phyloP scores from a whole-genome alignment of 352 stramenopile species.

The Pythium rishiriense region DNA sequence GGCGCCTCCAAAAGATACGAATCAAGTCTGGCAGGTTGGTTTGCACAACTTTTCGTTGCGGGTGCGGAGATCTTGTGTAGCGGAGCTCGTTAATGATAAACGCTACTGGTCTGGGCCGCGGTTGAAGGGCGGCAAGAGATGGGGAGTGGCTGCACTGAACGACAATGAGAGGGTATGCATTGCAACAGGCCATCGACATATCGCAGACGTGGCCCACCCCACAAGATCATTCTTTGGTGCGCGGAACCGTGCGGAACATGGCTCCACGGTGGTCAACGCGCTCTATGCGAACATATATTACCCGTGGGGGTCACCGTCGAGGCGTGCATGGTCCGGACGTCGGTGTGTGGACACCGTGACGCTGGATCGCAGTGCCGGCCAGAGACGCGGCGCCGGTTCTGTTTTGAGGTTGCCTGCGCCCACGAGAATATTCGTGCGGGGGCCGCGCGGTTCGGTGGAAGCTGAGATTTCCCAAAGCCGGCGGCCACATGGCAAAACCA shows the following conservation, averaged over 20 bases:
- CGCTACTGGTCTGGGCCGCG: neutral
- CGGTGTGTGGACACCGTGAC: neutral
- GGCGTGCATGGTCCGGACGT: neutral
- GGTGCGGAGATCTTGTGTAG: constrained; percentile 20
- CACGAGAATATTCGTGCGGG: constrained; percentile 3
- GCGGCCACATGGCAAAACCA: neutral
- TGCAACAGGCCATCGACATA: neutral
- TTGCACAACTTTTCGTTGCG: constrained; percentile 15
- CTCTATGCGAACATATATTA: neutral
- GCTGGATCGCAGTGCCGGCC: too few relatives aligned
- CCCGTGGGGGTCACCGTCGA: neutral
- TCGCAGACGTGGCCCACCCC: neutral
- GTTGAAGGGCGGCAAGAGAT: neutral
- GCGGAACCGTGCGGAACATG: neutral
- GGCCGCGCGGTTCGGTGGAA: neutral
- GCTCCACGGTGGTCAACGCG: constrained; percentile 9
- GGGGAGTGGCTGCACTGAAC: neutral
- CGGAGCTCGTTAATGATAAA: constrained; percentile 12
- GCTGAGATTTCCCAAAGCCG: neutral
- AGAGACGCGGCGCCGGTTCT: neutral
- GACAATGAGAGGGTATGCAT: constrained; percentile 15
- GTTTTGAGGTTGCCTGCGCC: neutral
- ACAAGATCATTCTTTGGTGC: constrained; percentile 17
- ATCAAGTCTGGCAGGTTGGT: constrained; percentile 27
- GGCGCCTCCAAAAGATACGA: constrained; percentile 32